Evolutionary conservation across 805 yeast genomes (phyloP).

Genomic region (Hanseniaspora opuntiae): DNA sequence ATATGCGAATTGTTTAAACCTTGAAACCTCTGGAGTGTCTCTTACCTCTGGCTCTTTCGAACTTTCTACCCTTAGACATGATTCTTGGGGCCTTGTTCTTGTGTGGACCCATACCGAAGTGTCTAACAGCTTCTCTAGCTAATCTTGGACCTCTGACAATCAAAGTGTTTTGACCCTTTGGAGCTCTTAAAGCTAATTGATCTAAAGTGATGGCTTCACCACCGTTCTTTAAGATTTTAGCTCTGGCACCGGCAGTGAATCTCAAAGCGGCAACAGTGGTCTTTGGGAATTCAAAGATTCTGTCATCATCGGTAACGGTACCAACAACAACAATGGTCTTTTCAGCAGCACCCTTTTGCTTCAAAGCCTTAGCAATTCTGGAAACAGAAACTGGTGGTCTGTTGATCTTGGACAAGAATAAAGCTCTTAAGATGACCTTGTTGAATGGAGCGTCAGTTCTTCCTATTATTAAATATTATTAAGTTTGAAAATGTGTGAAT

Average conservation of each 20-base stretch:
- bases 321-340: slow-evolving; percentile 97
- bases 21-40: slow-evolving; percentile 99
- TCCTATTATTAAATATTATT: slow-evolving; percentile 37
- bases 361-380: slow-evolving; percentile 73
- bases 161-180: slow-evolving; percentile 98
- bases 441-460: slow-evolving; percentile 99
- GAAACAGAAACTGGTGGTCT: slow-evolving; percentile 98
- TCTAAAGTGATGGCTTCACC: slow-evolving; percentile 99
- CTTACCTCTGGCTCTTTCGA: slow-evolving; percentile 99
- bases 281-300: slow-evolving; percentile 90
- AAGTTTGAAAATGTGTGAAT: background rate
- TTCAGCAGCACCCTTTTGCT: slow-evolving; percentile 69
- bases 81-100: slow-evolving; percentile 98
- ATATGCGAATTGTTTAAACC: slow-evolving; percentile 52
- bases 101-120: slow-evolving; percentile 99
- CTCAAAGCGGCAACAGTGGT: slow-evolving; percentile 97
- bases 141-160: slow-evolving; percentile 97
- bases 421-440: slow-evolving; percentile 86
- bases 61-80: slow-evolving; percentile 95
- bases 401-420: slow-evolving; percentile 96
- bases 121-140: slow-evolving; percentile 98
- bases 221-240: slow-evolving; percentile 93
- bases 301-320: slow-evolving; percentile 96
- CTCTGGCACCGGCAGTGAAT: slow-evolving; percentile 98
- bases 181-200: slow-evolving; percentile 97